Conservation (phyloP, 164 flowering plant species). For the Tetrastigma voinierianum region DNA sequence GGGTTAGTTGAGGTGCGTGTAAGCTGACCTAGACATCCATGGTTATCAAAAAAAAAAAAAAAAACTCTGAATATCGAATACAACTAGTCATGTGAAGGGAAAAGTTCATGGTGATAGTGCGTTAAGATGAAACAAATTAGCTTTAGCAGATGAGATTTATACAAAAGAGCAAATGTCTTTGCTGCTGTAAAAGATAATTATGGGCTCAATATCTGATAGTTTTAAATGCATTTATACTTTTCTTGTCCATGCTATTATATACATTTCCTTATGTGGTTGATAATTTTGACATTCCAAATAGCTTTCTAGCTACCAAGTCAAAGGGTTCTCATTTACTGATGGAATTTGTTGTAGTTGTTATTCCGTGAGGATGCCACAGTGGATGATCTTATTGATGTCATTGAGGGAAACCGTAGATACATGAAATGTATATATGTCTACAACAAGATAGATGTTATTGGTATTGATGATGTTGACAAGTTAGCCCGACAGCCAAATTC, state of each 20-base stretch:
- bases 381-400: slow-evolving; percentile 98
- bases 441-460: slow-evolving; percentile 97
- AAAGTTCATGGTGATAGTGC: neutral
- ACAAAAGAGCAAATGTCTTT: neutral
- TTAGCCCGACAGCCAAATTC: slow-evolving; percentile 96
- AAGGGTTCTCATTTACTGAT: neutral
- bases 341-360: slow-evolving; percentile 45
- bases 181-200: neutral
- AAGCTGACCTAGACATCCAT: no score
- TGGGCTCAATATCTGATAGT: neutral
- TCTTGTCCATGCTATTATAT: neutral
- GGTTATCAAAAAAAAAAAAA: no score
- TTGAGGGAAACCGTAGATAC: slow-evolving; percentile 97
- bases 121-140: neutral
- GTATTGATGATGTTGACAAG: slow-evolving; percentile 96
- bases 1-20: no score
- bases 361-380: slow-evolving; percentile 99
- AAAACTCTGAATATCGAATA: neutral
- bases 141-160: neutral
- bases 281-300: neutral
- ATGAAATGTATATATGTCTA: slow-evolving; percentile 97
- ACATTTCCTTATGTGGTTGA: neutral
- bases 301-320: neutral
- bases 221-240: neutral
- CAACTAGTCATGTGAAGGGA: neutral